Conservation (phyloP, 2,329 filamentous ascomycete species). For the Diaporthe nobilis region DNA sequence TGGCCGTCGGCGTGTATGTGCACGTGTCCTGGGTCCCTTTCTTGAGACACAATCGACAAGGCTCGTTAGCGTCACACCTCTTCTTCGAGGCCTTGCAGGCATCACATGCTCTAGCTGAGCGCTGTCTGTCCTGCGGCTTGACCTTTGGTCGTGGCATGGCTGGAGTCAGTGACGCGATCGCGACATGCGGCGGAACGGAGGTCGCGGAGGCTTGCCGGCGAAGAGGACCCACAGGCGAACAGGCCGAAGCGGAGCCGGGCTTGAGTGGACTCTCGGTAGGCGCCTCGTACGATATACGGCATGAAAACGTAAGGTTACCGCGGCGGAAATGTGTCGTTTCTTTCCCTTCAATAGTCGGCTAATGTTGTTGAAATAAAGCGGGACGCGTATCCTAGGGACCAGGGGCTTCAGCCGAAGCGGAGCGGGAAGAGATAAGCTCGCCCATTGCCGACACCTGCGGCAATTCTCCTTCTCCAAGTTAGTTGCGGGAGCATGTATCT, state of each 20-base stretch:
- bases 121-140: conserved; percentile 38
- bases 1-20: conserved; percentile 27
- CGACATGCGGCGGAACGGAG: conserved; percentile 19
- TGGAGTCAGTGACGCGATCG: neutral
- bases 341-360: neutral
- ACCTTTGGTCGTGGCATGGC: conserved; percentile 40
- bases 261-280: neutral
- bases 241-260: neutral
- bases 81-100: conserved; percentile 40
- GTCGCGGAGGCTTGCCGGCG: conserved; percentile 7
- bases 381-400: neutral
- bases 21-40: conserved; percentile 37
- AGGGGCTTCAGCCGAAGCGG: conserved; percentile 1
- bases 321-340: neutral
- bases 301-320: neutral
- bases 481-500: neutral
- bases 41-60: conserved; percentile 35
- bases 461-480: neutral
- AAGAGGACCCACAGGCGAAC: conserved; percentile 6
- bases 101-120: conserved; percentile 36
- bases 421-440: conserved; percentile 14
- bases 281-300: neutral
- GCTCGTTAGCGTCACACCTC: conserved; percentile 36
- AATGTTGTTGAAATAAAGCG: neutral
- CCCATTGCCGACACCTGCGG: conserved; percentile 9